Percentiles rank a stretch among this genome's conserved stretches.
phyloP scores from a whole-genome alignment of 2,329 filamentous ascomycete genomes.

The Cadophora malorum region DNA sequence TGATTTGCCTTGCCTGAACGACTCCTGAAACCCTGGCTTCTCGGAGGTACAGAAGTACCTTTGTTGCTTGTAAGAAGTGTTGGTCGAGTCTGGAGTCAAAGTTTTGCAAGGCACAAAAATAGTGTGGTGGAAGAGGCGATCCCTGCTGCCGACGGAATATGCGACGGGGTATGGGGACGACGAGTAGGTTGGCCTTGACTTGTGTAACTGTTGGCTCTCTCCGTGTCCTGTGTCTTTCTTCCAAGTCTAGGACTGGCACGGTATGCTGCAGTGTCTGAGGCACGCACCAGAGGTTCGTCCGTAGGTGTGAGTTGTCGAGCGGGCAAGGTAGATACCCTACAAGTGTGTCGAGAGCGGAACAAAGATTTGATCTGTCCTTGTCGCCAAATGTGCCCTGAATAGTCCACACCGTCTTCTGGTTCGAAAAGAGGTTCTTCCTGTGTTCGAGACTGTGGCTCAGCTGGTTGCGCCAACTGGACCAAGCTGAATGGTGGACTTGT shows the following conservation, averaged over 20 bases:
- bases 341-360: not conserved
- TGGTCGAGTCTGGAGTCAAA: slow-evolving; percentile 26
- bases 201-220: slow-evolving; percentile 16
- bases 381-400: slow-evolving; percentile 7
- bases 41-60: slow-evolving; percentile 18
- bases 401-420: slow-evolving; percentile 1
- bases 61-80: slow-evolving; percentile 21
- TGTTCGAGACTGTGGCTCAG: not conserved
- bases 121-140: slow-evolving; percentile 9
- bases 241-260: slow-evolving; percentile 30
- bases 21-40: slow-evolving; percentile 29
- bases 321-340: not conserved
- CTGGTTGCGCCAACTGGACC: not conserved
- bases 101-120: not conserved
- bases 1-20: slow-evolving; percentile 25
- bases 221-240: slow-evolving; percentile 20
- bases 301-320: slow-evolving; percentile 22
- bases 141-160: slow-evolving; percentile 16
- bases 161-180: slow-evolving; percentile 1
- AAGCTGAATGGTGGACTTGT: slow-evolving; percentile 8
- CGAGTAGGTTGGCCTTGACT: not conserved
- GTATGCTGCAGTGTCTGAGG: slow-evolving; percentile 41
- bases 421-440: not conserved
- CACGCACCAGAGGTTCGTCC: slow-evolving; percentile 45
- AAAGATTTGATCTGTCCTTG: slow-evolving; percentile 7